Percentiles rank a stretch among this genome's conserved stretches.
Evolutionary conservation across 164 flowering plant species (phyloP).

Genomic region (Sedum album): DNA sequence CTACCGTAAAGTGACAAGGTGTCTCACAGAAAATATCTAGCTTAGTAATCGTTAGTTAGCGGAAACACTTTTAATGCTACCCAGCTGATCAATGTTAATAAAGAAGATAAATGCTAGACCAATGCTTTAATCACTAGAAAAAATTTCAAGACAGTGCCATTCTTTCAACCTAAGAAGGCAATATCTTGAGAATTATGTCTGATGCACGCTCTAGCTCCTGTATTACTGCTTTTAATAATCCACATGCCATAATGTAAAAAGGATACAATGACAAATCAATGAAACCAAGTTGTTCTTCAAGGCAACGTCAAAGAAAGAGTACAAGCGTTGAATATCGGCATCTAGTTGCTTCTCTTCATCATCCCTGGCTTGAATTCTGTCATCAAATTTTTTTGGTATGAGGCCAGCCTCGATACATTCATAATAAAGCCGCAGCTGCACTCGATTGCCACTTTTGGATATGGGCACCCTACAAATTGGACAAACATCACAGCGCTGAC

Average conservation of each 20-base stretch:
- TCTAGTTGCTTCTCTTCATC: conserved; percentile 36
- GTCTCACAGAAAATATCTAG: too few relatives aligned
- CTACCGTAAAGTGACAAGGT: too few relatives aligned
- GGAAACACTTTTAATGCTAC: too few relatives aligned
- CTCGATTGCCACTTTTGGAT: conserved; percentile 36
- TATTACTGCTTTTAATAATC: neutral
- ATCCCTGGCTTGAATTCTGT: conserved; percentile 52
- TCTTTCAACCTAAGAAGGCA: neutral
- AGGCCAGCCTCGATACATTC: conserved; percentile 89
- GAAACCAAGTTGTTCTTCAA: conserved; percentile 82
- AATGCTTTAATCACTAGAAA: neutral
- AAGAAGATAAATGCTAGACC: neutral
- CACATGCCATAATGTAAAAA: conserved; percentile 12
- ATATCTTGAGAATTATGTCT: neutral
- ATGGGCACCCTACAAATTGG: conserved; percentile 79
- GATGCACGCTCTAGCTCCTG: neutral
- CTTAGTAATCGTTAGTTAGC: too few relatives aligned
- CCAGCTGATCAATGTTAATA: too few relatives aligned
- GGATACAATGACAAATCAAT: conserved; percentile 98
- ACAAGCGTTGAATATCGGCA: conserved; percentile 71
- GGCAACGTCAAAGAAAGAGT: conserved; percentile 85
- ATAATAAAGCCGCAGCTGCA: conserved; percentile 62
- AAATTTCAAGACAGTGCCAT: neutral
- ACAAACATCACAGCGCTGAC: conserved; percentile 81
- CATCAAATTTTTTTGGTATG: conserved; percentile 58